phyloP scores from a whole-genome alignment of 1,284 basidiomycete species.

The Earliella scabrosa region DNA sequence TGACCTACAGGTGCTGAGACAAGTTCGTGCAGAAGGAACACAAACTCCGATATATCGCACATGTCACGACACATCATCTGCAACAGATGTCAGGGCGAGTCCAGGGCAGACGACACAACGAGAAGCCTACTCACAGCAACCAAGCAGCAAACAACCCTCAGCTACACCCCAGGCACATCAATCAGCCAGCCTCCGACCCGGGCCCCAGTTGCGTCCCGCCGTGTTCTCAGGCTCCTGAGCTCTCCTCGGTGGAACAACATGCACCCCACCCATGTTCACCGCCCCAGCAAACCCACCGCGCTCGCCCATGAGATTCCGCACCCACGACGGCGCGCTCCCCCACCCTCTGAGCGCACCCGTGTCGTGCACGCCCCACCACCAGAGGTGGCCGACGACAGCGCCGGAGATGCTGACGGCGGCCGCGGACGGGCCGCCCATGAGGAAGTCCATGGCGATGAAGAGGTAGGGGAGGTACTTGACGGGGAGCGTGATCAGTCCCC shows the following conservation, averaged over 20 bases:
- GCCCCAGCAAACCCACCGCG: slow-evolving; percentile 20
- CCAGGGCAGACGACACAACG: background rate
- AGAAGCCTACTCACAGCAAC: slow-evolving; percentile 1
- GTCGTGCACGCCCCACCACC: slow-evolving; percentile 75
- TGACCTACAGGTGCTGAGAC: too few species aligned
- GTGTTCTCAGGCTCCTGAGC: slow-evolving; percentile 28
- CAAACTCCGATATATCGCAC: too few species aligned
- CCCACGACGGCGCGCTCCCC: slow-evolving; percentile 44
- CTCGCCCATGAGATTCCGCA: slow-evolving; percentile 40
- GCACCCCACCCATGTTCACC: slow-evolving; percentile 31
- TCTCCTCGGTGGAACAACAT: slow-evolving; percentile 35
- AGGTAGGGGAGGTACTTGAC: slow-evolving; percentile 77
- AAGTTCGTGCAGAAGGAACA: too few species aligned
- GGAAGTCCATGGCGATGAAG: slow-evolving; percentile 73
- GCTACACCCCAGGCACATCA: slow-evolving; percentile 1
- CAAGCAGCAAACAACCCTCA: background rate
- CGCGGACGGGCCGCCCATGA: slow-evolving; percentile 63
- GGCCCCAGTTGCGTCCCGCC: slow-evolving; percentile 45
- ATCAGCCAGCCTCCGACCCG: slow-evolving; percentile 44
- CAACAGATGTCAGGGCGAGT: too few species aligned
- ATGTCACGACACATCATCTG: too few species aligned
- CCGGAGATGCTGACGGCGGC: slow-evolving; percentile 70
- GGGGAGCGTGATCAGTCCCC: slow-evolving; percentile 76
- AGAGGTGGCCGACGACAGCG: slow-evolving; percentile 75
- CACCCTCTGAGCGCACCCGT: slow-evolving; percentile 24